phyloP scores from a whole-genome alignment of 177 flowering plant species.

The Tripterygium wilfordii region DNA sequence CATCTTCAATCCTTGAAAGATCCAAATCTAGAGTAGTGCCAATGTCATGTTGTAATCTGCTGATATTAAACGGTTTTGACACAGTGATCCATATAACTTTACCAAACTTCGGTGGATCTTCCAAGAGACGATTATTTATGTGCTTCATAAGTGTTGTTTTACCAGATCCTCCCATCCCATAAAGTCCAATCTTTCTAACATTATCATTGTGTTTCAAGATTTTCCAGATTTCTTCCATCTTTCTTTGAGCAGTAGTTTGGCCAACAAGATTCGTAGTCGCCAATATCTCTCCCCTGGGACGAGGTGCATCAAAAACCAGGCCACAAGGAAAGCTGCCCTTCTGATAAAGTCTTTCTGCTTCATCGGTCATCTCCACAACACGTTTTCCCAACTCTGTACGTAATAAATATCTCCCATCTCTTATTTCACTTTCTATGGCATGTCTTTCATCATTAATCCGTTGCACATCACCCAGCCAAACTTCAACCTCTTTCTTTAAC shows the following conservation, averaged over 20 bases:
- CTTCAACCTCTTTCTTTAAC: background rate
- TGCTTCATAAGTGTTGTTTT: slow-evolving; percentile 9
- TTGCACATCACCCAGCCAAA: background rate
- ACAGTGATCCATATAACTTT: slow-evolving; percentile 23
- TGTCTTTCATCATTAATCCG: background rate
- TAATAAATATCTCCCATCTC: background rate
- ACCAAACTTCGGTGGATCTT: slow-evolving; percentile 1
- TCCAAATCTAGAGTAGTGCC: slow-evolving; percentile 8
- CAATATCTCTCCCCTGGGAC: background rate
- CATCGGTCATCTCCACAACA: background rate
- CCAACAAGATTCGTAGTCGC: background rate
- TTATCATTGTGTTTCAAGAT: background rate
- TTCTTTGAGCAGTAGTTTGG: background rate
- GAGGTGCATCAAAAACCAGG: background rate
- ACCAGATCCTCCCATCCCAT: slow-evolving; percentile 10
- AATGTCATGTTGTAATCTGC: slow-evolving; percentile 16
- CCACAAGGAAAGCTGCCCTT: background rate
- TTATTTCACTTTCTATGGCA: background rate
- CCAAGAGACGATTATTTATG: slow-evolving; percentile 7
- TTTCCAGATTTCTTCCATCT: background rate
- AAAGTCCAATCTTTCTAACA: slow-evolving; percentile 6
- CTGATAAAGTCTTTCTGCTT: background rate
- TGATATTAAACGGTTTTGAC: slow-evolving; percentile 7
- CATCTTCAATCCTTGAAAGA: slow-evolving; percentile 5
- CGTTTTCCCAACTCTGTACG: background rate